Evolutionary conservation across 2,329 filamentous ascomycete species (phyloP).

Genomic region (Arthrobotrys megalospora): DNA sequence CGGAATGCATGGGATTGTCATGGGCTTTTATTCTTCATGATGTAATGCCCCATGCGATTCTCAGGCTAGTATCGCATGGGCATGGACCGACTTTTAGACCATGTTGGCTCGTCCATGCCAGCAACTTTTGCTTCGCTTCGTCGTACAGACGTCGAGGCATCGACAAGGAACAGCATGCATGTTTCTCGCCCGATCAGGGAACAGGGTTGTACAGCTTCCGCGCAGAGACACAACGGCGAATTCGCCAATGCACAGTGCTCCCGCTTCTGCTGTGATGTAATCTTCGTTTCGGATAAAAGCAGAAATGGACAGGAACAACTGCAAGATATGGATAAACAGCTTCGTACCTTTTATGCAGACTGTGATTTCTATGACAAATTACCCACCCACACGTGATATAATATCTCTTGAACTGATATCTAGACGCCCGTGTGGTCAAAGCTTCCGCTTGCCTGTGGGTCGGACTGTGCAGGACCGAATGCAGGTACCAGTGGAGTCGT

Average conservation of each 20-base stretch:
- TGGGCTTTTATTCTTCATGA: slow-evolving; percentile 40
- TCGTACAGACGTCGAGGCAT: slow-evolving; percentile 45
- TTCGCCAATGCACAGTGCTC: slow-evolving; percentile 15
- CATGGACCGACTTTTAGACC: slow-evolving; percentile 6
- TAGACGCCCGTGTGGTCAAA: slow-evolving; percentile 51
- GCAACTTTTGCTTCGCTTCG: slow-evolving; percentile 38
- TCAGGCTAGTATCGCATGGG: slow-evolving; percentile 37
- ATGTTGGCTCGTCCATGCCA: slow-evolving; percentile 22
- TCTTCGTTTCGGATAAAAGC: slow-evolving; percentile 47
- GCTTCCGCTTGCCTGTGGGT: slow-evolving; percentile 51
- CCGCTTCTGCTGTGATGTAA: slow-evolving; percentile 41
- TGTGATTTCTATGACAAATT: slow-evolving; percentile 49
- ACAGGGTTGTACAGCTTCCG: slow-evolving; percentile 56
- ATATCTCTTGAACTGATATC: slow-evolving; percentile 48
- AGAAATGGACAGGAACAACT: slow-evolving; percentile 12
- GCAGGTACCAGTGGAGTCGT: slow-evolving; percentile 56
- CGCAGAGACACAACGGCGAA: slow-evolving; percentile 35
- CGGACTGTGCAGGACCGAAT: slow-evolving; percentile 44
- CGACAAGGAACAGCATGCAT: slow-evolving; percentile 56
- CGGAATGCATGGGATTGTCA: slow-evolving; percentile 32
- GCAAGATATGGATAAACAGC: slow-evolving; percentile 36
- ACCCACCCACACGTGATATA: slow-evolving; percentile 56
- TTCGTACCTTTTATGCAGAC: slow-evolving; percentile 40
- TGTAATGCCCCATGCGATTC: slow-evolving; percentile 51
- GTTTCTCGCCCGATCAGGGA: slow-evolving; percentile 56